Conservation (phyloP, 2,329 filamentous ascomycete genomes). For the Elsinoe australis region DNA sequence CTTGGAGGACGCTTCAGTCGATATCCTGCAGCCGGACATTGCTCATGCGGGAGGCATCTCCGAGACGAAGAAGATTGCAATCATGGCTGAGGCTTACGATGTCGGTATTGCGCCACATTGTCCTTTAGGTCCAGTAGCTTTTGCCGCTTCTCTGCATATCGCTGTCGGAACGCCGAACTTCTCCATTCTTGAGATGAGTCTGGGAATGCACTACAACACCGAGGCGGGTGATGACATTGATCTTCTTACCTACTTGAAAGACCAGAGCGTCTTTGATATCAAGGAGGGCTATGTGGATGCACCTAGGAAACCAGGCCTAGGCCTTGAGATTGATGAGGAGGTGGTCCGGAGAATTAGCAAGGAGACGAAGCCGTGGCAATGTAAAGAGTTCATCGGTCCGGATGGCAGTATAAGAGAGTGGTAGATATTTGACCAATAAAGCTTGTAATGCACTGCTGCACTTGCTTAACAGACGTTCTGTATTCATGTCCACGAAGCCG, state of each 20-base stretch:
- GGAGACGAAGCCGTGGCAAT: constrained; percentile 56
- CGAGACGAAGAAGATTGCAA: constrained; percentile 59
- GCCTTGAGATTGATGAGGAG: constrained; percentile 51
- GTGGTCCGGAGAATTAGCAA: constrained; percentile 53
- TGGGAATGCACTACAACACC: constrained; percentile 71
- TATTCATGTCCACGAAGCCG: no score
- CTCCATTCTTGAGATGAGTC: constrained; percentile 68
- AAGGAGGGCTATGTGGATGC: constrained; percentile 26
- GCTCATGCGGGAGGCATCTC: constrained; percentile 64
- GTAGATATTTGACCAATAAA: no score
- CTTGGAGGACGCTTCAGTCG: constrained; percentile 58
- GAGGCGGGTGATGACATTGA: constrained; percentile 52
- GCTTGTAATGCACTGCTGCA: no score
- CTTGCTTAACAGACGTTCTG: no score
- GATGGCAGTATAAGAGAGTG: constrained; percentile 62
- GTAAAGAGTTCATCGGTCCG: constrained; percentile 59
- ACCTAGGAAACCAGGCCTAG: constrained; percentile 27
- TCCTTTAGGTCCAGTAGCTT: constrained; percentile 44
- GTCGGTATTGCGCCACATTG: constrained; percentile 67
- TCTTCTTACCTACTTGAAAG: constrained; percentile 35
- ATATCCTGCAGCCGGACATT: constrained; percentile 65
- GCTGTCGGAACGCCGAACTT: constrained; percentile 56
- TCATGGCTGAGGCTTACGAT: constrained; percentile 50
- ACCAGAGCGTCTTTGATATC: constrained; percentile 27
- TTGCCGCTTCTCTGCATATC: constrained; percentile 59